Evolutionary conservation across 768 basidiomycete species (phyloP).

Genomic region (Vararia minispora): DNA sequence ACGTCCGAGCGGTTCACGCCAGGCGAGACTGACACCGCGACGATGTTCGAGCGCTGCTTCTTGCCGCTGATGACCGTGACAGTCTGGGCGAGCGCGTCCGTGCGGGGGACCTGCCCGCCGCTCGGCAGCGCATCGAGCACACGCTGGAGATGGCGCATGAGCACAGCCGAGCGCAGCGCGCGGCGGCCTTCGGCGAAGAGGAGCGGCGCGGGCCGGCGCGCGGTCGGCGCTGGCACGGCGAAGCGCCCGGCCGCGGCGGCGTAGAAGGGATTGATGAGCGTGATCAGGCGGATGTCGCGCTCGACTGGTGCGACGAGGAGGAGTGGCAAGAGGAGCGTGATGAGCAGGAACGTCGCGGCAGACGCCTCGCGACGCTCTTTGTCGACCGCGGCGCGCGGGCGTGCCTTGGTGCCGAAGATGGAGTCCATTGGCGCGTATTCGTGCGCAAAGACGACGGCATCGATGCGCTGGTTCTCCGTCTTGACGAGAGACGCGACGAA

Average conservation of each 20-base stretch:
- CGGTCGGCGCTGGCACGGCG: conserved; percentile 19
- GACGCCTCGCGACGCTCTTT: conserved; percentile 35
- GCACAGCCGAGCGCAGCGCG: conserved; percentile 47
- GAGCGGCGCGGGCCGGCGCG: conserved; percentile 15
- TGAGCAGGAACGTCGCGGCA: conserved; percentile 66
- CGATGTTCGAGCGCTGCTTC: conserved; percentile 59
- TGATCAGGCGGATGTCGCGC: conserved; percentile 83
- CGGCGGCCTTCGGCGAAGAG: conserved; percentile 55
- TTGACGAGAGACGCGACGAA: conserved; percentile 64
- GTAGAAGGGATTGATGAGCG: conserved; percentile 82
- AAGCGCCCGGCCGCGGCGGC: conserved; percentile 56
- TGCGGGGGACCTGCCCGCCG: conserved; percentile 39
- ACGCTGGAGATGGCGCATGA: conserved; percentile 74
- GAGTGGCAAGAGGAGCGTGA: conserved; percentile 68
- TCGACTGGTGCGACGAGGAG: conserved; percentile 79
- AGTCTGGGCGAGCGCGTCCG: conserved; percentile 19
- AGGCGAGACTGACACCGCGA: conserved; percentile 62
- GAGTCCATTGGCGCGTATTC: conserved; percentile 61
- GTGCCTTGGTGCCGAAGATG: conserved; percentile 21
- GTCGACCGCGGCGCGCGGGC: conserved; percentile 19
- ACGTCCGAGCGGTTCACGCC: conserved; percentile 68
- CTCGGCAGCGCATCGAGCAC: conserved; percentile 73
- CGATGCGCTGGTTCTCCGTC: conserved; percentile 56
- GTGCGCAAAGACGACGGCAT: conserved; percentile 69
- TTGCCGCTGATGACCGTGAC: conserved; percentile 29